Conservation (phyloP, 305 asterid species). For the Fraxinus ornus region DNA sequence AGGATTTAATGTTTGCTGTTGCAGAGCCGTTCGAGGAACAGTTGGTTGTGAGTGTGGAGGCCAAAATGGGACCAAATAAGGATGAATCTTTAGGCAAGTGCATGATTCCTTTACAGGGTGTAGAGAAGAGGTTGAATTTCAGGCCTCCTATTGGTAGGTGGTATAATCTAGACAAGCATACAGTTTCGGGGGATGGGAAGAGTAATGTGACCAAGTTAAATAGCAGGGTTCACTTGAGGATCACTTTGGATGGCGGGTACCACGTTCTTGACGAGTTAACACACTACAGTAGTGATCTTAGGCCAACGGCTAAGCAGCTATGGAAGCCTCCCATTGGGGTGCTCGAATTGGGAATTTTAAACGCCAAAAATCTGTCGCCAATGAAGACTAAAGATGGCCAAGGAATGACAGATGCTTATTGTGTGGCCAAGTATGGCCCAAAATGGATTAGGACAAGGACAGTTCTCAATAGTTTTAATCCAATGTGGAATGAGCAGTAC, state of each 20-base stretch:
- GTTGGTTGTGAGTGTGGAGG: slow-evolving; percentile 63
- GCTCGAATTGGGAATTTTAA: slow-evolving; percentile 73
- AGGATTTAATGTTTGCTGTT: slow-evolving; percentile 81
- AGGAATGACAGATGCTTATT: slow-evolving; percentile 74
- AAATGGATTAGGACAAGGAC: slow-evolving; percentile 90
- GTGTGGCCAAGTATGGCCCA: slow-evolving; percentile 91
- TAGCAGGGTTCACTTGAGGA: slow-evolving; percentile 70
- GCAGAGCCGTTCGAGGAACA: slow-evolving; percentile 86
- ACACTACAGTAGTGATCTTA: slow-evolving; percentile 75
- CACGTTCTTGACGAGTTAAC: slow-evolving; percentile 94
- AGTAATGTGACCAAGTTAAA: slow-evolving; percentile 32
- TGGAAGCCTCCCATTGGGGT: slow-evolving; percentile 83
- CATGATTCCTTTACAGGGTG: slow-evolving; percentile 49
- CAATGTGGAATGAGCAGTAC: slow-evolving; percentile 90
- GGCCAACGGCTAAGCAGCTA: slow-evolving; percentile 70
- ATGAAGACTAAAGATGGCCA: slow-evolving; percentile 61
- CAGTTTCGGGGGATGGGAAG: slow-evolving; percentile 43
- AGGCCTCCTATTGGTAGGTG: slow-evolving; percentile 56
- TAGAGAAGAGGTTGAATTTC: slow-evolving; percentile 67
- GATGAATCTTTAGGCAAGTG: slow-evolving; percentile 69
- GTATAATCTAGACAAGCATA: slow-evolving; percentile 71
- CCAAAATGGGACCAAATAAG: slow-evolving; percentile 51
- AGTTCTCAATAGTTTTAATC: slow-evolving; percentile 52
- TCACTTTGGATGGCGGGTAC: slow-evolving; percentile 81
- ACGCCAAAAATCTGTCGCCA: slow-evolving; percentile 60